Conservation (phyloP, 2,329 filamentous ascomycete genomes). For the Aureobasidium sp. region DNA sequence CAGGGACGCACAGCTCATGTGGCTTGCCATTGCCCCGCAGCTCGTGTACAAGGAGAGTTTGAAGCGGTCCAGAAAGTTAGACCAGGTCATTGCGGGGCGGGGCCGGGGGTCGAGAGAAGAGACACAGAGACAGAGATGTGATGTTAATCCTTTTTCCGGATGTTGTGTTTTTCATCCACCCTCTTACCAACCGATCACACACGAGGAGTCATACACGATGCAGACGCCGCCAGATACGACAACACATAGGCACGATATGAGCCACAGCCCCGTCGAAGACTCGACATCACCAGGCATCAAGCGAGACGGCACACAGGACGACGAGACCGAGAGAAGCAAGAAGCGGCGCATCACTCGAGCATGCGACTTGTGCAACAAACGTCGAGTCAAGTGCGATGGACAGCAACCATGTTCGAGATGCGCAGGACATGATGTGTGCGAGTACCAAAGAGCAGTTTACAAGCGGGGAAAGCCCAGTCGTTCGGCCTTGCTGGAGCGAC, state of each 20-base stretch:
- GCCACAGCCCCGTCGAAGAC: slow-evolving; percentile 2
- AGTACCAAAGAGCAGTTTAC: slow-evolving; percentile 13
- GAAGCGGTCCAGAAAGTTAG: slow-evolving; percentile 10
- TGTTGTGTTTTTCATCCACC: neutral
- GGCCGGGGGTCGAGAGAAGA: neutral
- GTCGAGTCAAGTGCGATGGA: slow-evolving; percentile 12
- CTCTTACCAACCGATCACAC: neutral
- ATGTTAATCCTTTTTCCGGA: neutral
- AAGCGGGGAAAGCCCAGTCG: slow-evolving; percentile 15
- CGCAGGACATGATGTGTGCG: slow-evolving; percentile 12
- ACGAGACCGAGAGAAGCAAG: slow-evolving; percentile 8
- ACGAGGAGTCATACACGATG: neutral
- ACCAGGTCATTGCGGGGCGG: slow-evolving; percentile 10
- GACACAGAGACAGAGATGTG: neutral
- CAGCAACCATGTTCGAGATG: slow-evolving; percentile 13
- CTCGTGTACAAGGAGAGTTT: slow-evolving; percentile 9
- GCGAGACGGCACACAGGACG: slow-evolving; percentile 1
- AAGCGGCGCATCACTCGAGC: slow-evolving; percentile 14
- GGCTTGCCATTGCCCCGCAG: slow-evolving; percentile 13
- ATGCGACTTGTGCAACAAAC: slow-evolving; percentile 15
- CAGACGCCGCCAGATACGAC: slow-evolving; percentile 1
- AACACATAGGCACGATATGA: neutral
- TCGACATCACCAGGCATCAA: slow-evolving; percentile 10
- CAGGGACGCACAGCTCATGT: slow-evolving; percentile 13
- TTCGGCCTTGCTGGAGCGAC: slow-evolving; percentile 11